A percentile compares a stretch with the other conserved stretches of the same genome.
Conservation (phyloP, 345 rosid genomes). For the Ceriops zippeliana region DNA sequence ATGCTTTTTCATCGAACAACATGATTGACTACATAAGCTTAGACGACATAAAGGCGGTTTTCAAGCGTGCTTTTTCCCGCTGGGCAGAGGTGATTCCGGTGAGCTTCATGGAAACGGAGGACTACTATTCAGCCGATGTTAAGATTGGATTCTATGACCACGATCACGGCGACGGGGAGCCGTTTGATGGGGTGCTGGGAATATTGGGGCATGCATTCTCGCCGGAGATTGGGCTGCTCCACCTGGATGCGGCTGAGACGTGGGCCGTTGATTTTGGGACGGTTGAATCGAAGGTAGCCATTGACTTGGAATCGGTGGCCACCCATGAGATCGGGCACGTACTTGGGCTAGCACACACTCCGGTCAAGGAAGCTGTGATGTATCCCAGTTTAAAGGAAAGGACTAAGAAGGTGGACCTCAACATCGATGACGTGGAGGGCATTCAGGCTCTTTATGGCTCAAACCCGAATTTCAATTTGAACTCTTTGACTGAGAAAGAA, state of each 20-base stretch:
- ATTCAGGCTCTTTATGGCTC: constrained; percentile 66
- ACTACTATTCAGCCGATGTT: constrained; percentile 48
- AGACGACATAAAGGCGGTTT: constrained; percentile 40
- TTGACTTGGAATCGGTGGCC: constrained; percentile 92
- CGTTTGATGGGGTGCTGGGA: constrained; percentile 88
- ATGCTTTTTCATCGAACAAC: constrained; percentile 50
- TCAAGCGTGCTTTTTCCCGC: constrained; percentile 56
- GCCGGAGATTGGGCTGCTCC: constrained; percentile 78
- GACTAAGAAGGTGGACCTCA: constrained; percentile 57
- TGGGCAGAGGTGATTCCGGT: constrained; percentile 83
- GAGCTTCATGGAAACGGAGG: constrained; percentile 49
- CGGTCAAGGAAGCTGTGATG: constrained; percentile 84
- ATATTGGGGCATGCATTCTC: constrained; percentile 85
- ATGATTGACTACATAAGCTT: constrained; percentile 48
- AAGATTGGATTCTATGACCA: constrained; percentile 58
- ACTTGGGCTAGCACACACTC: constrained; percentile 75
- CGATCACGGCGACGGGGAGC: constrained; percentile 78
- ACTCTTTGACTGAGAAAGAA: constrained; percentile 54
- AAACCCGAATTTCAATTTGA: constrained; percentile 60
- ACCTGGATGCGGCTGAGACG: constrained; percentile 71
- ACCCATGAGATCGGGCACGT: constrained; percentile 94
- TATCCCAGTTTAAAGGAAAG: constrained; percentile 76
- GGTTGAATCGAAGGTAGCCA: constrained; percentile 52
- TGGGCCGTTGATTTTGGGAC: constrained; percentile 63
- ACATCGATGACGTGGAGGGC: constrained; percentile 78